Conservation (phyloP, 495 filamentous ascomycete genomes). For the Trypethelium eluteriae region DNA sequence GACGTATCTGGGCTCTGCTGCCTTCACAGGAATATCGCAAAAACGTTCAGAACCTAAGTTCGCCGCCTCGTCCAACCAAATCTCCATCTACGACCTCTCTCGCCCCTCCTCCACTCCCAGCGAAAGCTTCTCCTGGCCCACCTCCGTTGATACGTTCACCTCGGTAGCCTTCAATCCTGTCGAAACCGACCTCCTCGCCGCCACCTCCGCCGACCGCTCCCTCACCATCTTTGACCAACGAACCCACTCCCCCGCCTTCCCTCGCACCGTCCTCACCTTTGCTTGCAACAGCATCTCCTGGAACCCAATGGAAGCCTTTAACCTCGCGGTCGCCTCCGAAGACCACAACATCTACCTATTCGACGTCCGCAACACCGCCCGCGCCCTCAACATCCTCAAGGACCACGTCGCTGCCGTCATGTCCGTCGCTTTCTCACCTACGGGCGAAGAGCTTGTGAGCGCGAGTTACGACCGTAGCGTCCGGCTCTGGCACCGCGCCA, state of each 20-base stretch:
- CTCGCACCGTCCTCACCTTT: constrained; percentile 69
- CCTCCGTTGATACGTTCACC: constrained; percentile 82
- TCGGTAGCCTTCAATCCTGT: constrained; percentile 84
- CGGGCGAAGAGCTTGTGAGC: constrained; percentile 85
- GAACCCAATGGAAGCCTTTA: constrained; percentile 96
- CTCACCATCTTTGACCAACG: constrained; percentile 85
- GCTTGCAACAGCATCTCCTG: constrained; percentile 80
- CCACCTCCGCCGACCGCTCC: constrained; percentile 73
- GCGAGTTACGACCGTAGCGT: constrained; percentile 80
- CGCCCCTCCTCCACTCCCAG: constrained; percentile 62
- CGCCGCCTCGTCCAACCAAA: constrained; percentile 64
- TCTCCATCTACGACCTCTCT: constrained; percentile 81
- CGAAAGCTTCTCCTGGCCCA: constrained; percentile 80
- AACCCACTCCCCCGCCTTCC: constrained; percentile 66
- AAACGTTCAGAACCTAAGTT: constrained; percentile 67
- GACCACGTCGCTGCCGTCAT: constrained; percentile 95
- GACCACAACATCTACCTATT: constrained; percentile 77
- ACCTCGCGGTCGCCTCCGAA: constrained; percentile 75
- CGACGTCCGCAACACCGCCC: constrained; percentile 76
- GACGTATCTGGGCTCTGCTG: constrained; percentile 71
- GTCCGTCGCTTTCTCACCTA: constrained; percentile 92
- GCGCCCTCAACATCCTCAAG: constrained; percentile 84
- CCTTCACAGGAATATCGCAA: constrained; percentile 78
- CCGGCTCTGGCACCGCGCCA: constrained; percentile 69
- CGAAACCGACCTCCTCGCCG: constrained; percentile 83